Evolutionary conservation across 495 filamentous ascomycete genomes (phyloP), one percentile per base, ranked within the genome.

Genomic region (Trichoderma reesei): DNA sequence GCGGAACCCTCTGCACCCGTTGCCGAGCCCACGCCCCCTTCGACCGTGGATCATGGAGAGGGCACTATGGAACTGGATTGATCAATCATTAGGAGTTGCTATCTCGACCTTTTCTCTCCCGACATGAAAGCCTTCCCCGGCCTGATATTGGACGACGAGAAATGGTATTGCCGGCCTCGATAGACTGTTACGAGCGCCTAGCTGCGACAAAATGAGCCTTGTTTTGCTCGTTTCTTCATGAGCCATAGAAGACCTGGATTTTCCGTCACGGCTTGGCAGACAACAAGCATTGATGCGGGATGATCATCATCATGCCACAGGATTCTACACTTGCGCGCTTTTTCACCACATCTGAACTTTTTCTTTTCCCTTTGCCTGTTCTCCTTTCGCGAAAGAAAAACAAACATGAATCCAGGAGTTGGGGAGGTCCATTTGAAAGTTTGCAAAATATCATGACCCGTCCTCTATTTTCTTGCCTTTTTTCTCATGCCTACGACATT

Each of bases 61-160:
- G 64, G 62, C 36, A 64, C 37, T 48, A 71, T 71, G 67, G 67
- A 71, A 18, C 62, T 71, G 20, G 67, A 71, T 31, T 65, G 41
- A 51, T 18, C 14, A 13, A n/a, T n/a, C n/a, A n/a, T 31, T 44
- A 64, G 31, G 41, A 59, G 44, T 59, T 60, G 33, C 31, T 5
- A 18, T 42, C 5, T 6, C 39, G n/a, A 31, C 16, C 11, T 10
- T 10, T 11, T 36, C 59, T 31, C 20, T 41, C 34, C 39, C 38
- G 39, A 33, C 20, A 39, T 31, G 63, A 60, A 62, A 54, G 59
- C 16, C 41, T 51, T 59, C 60, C 34, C 20, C 51, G n/a, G n/a
- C 18, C 34, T 56, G 8, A 31, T 7, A 56, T 7, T 9, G 31
- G 51, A 2, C 11, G 18, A n/a, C 51, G 10, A 31, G n/a, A n/a